Base-by-base conservation (phyloP, 768 basidiomycete genomes). In the Gymnopilus junonius region DNA sequence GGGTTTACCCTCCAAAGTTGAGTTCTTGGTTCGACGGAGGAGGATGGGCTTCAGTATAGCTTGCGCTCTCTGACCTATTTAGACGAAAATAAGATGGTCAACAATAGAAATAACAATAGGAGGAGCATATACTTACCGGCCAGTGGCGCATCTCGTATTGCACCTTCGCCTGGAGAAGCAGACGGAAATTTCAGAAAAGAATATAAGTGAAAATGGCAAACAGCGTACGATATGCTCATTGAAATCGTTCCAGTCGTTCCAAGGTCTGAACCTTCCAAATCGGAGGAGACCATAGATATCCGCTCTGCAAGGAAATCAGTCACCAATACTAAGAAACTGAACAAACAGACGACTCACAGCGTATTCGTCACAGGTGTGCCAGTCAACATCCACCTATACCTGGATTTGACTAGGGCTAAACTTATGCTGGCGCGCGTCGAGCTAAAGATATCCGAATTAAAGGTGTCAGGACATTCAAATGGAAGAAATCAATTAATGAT, bases 371-470 rank as follows among this genome's bases (percentile, higher is more conserved):
- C 84, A 1, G 90, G 90, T 0, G 90, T 91, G 35, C 90, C 90
- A 0, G 91, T 93, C 25, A 94, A 78, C 79, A 87, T 86, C 93
- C 93, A 95, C 21, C 92, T 79, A 67, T 90, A 89, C 62, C 82
- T 87, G 0, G 88, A 75, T 43, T 85, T 80, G 29, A 95, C 78
- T 67, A 83, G 82, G 1, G 88, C 86, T 20, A 89, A 77, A 37
- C 82, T 84, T 29, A 83, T 76, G 67, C 88, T 90, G 10, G 84
- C 79, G 4, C 84, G 83, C 2, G 89, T 90, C 12, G 76, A 73
- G 37, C 86, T 88, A 64, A 7, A 34, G n/a, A n/a, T n/a, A 8
- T 29, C 42, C 21, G 29, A 27, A 51, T n/a, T n/a, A n/a, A n/a
- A n/a, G n/a, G n/a, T n/a, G 23, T 15, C 11, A 57, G 8, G 14